Evolutionary conservation across 2,329 filamentous ascomycete genomes (phyloP).

Genomic region (Ophiostoma sp.): DNA sequence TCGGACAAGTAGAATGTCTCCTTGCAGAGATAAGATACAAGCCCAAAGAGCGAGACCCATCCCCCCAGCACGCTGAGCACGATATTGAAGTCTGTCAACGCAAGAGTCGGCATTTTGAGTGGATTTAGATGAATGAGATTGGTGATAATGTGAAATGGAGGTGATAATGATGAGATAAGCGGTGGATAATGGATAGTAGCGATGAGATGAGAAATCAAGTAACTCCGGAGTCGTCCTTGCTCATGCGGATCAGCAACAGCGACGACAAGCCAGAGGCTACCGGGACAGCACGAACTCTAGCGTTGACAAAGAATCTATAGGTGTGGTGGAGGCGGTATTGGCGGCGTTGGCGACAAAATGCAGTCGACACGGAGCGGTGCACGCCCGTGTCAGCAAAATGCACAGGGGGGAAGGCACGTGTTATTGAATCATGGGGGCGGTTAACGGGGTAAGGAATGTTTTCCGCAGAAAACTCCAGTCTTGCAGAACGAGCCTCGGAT

Average conservation of each 20-base stretch:
- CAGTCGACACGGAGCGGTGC: background rate
- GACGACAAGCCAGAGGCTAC: slow-evolving; percentile 31
- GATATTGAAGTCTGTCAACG: slow-evolving; percentile 71
- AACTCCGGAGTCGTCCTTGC: slow-evolving; percentile 39
- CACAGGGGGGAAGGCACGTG: slow-evolving; percentile 30
- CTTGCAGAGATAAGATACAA: slow-evolving; percentile 85
- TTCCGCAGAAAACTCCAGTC: slow-evolving; percentile 23
- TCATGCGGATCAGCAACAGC: slow-evolving; percentile 29
- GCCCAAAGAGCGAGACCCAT: slow-evolving; percentile 82
- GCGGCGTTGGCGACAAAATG: background rate
- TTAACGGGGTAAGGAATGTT: background rate
- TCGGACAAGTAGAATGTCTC: slow-evolving; percentile 89
- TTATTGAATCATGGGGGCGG: slow-evolving; percentile 43
- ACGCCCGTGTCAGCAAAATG: slow-evolving; percentile 20
- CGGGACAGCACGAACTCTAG: slow-evolving; percentile 20
- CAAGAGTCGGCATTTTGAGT: slow-evolving; percentile 39
- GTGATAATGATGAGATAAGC: background rate
- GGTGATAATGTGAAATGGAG: background rate
- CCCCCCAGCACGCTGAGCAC: slow-evolving; percentile 74
- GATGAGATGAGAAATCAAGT: slow-evolving; percentile 24
- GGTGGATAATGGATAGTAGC: background rate
- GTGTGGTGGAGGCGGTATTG: background rate
- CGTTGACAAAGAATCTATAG: background rate
- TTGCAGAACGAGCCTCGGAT: slow-evolving; percentile 18
- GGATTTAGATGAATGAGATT: background rate